These are phyloP conservation scores for Geoglossum glabrum DNA, from an alignment of 495 filamentous ascomycete genomes.

Conservation along the genomic window DNA sequence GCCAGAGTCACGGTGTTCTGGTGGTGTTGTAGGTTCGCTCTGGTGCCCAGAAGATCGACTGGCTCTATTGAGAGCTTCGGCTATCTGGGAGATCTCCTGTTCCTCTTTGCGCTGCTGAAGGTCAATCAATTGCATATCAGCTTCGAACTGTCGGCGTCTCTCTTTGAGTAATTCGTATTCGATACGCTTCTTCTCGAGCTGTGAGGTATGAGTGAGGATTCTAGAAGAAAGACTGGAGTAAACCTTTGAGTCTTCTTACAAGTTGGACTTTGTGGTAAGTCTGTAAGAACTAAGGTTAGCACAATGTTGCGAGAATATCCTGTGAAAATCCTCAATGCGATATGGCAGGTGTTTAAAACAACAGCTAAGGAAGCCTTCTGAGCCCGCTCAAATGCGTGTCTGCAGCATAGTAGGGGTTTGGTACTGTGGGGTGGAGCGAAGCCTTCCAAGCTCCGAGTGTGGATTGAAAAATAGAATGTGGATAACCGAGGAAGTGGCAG, in stretches of 20 bases:
- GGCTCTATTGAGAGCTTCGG: constrained; percentile 43
- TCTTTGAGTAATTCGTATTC: constrained; percentile 74
- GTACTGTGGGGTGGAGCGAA: neutral
- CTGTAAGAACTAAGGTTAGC: constrained; percentile 19
- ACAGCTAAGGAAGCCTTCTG: neutral
- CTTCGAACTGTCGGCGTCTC: constrained; percentile 66
- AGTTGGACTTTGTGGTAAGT: constrained; percentile 38
- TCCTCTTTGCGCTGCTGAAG: constrained; percentile 62
- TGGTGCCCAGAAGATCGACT: constrained; percentile 43
- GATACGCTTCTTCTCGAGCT: constrained; percentile 84
- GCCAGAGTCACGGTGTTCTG: constrained; percentile 64
- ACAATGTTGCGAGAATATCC: neutral
- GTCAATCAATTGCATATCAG: constrained; percentile 71
- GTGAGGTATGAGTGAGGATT: constrained; percentile 12
- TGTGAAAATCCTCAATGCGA: neutral
- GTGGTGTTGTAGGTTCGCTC: constrained; percentile 92
- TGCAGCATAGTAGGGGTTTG: neutral
- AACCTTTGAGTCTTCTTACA: constrained; percentile 19
- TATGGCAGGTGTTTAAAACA: neutral
- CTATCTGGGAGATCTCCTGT: constrained; percentile 61
- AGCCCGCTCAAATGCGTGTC: neutral
- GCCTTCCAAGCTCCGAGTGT: neutral
- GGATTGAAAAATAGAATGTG: constrained; percentile 5
- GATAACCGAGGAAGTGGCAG: neutral
- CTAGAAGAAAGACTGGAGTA: constrained; percentile 1